Conservation (phyloP, 352 stramenopile species). For the Globisporangium nunn region DNA sequence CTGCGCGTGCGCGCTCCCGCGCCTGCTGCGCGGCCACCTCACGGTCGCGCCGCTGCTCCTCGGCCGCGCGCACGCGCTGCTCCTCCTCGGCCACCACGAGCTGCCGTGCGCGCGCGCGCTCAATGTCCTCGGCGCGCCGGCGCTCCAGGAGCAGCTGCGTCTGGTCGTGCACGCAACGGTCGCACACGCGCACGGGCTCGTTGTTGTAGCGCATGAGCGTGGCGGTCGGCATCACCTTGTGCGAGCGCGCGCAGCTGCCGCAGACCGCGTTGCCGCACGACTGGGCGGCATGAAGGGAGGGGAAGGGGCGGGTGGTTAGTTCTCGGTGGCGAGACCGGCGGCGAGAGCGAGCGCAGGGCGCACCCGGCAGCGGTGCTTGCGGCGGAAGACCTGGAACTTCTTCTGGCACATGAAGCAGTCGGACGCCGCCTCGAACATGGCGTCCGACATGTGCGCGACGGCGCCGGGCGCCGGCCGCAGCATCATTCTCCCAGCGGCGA, state of each 20-base stretch:
- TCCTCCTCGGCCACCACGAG: constrained; percentile 61
- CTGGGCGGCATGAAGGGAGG: constrained; percentile 15
- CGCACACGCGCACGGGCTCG: constrained; percentile 75
- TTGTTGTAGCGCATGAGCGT: constrained; percentile 71
- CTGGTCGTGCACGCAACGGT: constrained; percentile 70
- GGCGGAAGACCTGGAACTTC: constrained; percentile 81
- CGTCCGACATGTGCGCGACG: constrained; percentile 25
- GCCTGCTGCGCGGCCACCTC: constrained; percentile 35
- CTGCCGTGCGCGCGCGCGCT: constrained; percentile 65
- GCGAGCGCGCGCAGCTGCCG: constrained; percentile 58
- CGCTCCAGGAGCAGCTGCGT: constrained; percentile 69
- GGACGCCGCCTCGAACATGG: constrained; percentile 43
- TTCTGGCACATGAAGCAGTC: constrained; percentile 81
- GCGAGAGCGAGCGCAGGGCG: neutral
- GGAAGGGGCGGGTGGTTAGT: neutral
- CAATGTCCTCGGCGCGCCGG: constrained; percentile 57
- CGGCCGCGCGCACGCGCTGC: constrained; percentile 44
- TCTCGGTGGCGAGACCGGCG: too few relatives aligned
- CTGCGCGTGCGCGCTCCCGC: constrained; percentile 27
- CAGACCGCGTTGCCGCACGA: constrained; percentile 77
- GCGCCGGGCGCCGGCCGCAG: constrained; percentile 12
- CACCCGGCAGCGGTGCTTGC: constrained; percentile 79
- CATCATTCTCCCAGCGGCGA: constrained; percentile 4
- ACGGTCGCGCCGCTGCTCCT: constrained; percentile 45
- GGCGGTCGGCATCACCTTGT: constrained; percentile 65